These are phyloP conservation scores for Tylopilus cervinicoccineus DNA, from an alignment of 768 basidiomycete genomes.

Conservation along the genomic window DNA sequence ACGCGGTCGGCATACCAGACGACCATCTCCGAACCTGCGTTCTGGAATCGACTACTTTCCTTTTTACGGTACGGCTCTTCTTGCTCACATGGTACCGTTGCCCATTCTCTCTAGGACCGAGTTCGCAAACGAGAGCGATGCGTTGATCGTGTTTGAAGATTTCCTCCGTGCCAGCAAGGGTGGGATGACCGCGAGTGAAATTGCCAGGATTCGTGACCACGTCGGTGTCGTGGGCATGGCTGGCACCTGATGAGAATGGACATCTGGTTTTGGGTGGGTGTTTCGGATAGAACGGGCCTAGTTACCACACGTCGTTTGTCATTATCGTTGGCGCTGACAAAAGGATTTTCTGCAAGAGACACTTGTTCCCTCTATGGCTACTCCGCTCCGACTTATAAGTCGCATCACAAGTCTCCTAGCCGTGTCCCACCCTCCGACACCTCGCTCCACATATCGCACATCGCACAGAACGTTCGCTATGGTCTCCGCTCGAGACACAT, in stretches of 20 bases:
- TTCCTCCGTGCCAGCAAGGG: slow-evolving; percentile 83
- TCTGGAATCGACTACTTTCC: slow-evolving; percentile 68
- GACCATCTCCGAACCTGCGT: slow-evolving; percentile 70
- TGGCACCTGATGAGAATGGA: slow-evolving; percentile 47
- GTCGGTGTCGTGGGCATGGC: slow-evolving; percentile 90
- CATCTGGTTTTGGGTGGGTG: slow-evolving; percentile 4
- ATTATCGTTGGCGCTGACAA: slow-evolving; percentile 6
- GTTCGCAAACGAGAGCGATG: slow-evolving; percentile 61
- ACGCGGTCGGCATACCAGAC: slow-evolving; percentile 29
- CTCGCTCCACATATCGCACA: background rate
- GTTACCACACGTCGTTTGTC: slow-evolving; percentile 17
- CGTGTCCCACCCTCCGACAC: background rate
- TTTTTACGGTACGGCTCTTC: slow-evolving; percentile 51
- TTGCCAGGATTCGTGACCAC: slow-evolving; percentile 87
- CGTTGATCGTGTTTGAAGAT: slow-evolving; percentile 74
- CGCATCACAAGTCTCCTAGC: slow-evolving; percentile 8
- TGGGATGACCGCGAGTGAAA: slow-evolving; percentile 75
- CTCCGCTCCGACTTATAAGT: slow-evolving; percentile 6
- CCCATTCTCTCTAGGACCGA: slow-evolving; percentile 42
- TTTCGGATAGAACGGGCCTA: background rate
- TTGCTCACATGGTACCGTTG: background rate
- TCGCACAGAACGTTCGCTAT: slow-evolving; percentile 17
- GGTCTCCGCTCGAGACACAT: slow-evolving; percentile 30
- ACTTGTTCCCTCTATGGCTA: slow-evolving; percentile 17
- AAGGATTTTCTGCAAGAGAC: slow-evolving; percentile 1